A percentile compares a stretch with the other conserved stretches of the same genome.
phyloP scores from a whole-genome alignment of 23 red algal species.

The Cyanidium caldarium region DNA sequence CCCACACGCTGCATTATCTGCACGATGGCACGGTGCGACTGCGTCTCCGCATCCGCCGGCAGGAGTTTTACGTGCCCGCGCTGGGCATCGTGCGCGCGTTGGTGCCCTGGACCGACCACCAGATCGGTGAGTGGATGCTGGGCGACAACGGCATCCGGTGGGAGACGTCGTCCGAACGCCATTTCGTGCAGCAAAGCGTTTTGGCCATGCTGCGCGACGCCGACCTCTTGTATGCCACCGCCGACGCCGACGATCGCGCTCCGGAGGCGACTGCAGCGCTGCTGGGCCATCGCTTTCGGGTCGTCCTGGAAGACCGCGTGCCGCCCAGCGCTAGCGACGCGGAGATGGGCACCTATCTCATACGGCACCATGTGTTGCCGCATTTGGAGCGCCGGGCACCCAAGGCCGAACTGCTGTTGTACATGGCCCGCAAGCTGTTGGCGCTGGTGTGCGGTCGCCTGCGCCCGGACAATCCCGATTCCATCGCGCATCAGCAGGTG shows the following conservation, averaged over 20 bases:
- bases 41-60: constrained; percentile 29
- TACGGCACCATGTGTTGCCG: constrained; percentile 58
- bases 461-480: constrained; percentile 53
- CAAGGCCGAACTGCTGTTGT: constrained; percentile 45
- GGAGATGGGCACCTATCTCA: constrained; percentile 35
- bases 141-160: neutral
- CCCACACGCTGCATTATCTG: constrained; percentile 32
- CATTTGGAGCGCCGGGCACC: constrained; percentile 46
- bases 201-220: too few relatives aligned
- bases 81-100: constrained; percentile 48
- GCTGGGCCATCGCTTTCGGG: constrained; percentile 41
- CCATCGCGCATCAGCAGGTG: constrained; percentile 64
- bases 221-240: neutral
- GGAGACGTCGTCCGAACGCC: too few relatives aligned
- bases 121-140: constrained; percentile 36
- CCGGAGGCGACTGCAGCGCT: constrained; percentile 20
- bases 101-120: constrained; percentile 32
- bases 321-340: constrained; percentile 8
- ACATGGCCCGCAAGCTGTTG: constrained; percentile 52
- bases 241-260: neutral
- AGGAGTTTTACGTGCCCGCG: constrained; percentile 80
- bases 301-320: constrained; percentile 20
- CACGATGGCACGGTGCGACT: constrained; percentile 27
- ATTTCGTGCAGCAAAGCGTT: too few relatives aligned
- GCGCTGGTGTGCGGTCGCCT: constrained; percentile 27